Evolutionary conservation across 2,329 filamentous ascomycete genomes (phyloP).

Genomic region (Trichoderma sp.): DNA sequence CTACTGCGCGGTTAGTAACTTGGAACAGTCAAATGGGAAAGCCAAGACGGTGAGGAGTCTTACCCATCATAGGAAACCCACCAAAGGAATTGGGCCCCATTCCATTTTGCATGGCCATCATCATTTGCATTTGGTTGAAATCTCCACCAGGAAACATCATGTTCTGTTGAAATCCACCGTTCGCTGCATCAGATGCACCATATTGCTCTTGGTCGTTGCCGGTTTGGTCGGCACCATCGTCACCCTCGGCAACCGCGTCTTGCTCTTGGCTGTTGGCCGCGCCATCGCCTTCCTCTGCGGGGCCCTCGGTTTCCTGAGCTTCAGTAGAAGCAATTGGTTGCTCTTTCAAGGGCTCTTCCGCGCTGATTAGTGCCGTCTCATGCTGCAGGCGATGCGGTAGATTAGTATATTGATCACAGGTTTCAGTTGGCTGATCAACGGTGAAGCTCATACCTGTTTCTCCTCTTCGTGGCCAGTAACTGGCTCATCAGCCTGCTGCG

Average conservation of each 20-base stretch:
- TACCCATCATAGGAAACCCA: slow-evolving; percentile 83
- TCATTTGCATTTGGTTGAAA: slow-evolving; percentile 76
- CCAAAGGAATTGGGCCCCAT: slow-evolving; percentile 57
- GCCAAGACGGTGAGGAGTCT: slow-evolving; percentile 36
- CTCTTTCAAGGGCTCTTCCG: not conserved
- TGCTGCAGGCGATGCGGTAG: not conserved
- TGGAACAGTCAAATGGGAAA: not conserved
- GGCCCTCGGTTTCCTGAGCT: not conserved
- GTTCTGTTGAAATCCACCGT: slow-evolving; percentile 55
- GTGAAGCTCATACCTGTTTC: slow-evolving; percentile 18
- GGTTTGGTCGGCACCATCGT: slow-evolving; percentile 31
- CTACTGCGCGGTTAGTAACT: slow-evolving; percentile 43
- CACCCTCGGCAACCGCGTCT: slow-evolving; percentile 5
- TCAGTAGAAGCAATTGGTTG: not conserved
- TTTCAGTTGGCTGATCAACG: not conserved
- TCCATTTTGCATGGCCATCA: slow-evolving; percentile 73
- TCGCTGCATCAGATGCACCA: slow-evolving; percentile 38
- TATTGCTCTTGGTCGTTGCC: slow-evolving; percentile 34
- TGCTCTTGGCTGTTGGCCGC: slow-evolving; percentile 4
- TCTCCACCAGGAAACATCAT: slow-evolving; percentile 61
- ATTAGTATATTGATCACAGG: not conserved
- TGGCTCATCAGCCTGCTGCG: not conserved
- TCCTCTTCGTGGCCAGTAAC: slow-evolving; percentile 5
- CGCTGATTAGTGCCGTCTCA: not conserved
- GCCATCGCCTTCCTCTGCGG: slow-evolving; percentile 14